Percentiles rank a stretch among this genome's conserved stretches.
phyloP scores from a whole-genome alignment of 225 moss, liverwort and hornwort genomes.

The Ulota crispa region DNA sequence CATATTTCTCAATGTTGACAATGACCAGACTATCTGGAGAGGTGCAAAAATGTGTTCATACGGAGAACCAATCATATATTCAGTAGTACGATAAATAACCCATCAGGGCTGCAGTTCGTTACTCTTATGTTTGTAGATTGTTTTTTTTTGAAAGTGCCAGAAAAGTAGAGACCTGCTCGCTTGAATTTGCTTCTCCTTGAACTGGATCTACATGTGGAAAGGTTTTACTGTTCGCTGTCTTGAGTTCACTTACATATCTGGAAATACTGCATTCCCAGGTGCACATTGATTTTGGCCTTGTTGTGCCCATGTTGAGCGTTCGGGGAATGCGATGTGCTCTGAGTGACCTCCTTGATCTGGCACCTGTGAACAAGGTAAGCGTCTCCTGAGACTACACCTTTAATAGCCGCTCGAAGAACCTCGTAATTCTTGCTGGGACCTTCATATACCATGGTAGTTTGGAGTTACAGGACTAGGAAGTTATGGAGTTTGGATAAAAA shows the following conservation, averaged over 20 bases:
- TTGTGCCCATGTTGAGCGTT: conserved; percentile 85
- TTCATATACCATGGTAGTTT: not conserved
- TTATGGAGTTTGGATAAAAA: not conserved
- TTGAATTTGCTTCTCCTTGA: not conserved
- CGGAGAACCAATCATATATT: not conserved
- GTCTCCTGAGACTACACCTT: not conserved
- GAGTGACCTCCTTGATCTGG: conserved; percentile 80
- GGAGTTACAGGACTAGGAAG: not conserved
- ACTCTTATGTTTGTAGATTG: not conserved
- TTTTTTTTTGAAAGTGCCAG: not conserved
- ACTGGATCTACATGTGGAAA: not conserved
- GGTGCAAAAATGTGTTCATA: not conserved
- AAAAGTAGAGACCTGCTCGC: not conserved
- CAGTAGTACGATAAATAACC: not conserved
- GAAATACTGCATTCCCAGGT: conserved; percentile 47
- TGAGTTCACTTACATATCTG: not conserved
- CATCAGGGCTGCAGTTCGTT: not conserved
- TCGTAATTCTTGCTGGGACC: not conserved
- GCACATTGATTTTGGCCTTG: conserved; percentile 83
- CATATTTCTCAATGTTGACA: not conserved
- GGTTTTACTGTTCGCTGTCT: not conserved
- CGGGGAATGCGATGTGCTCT: conserved; percentile 85
- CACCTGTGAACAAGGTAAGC: conserved; percentile 82
- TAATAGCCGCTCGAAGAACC: not conserved
- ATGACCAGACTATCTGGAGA: not conserved